Conservation (phyloP, 306 rosid species). For the Cucurbita moschata region DNA sequence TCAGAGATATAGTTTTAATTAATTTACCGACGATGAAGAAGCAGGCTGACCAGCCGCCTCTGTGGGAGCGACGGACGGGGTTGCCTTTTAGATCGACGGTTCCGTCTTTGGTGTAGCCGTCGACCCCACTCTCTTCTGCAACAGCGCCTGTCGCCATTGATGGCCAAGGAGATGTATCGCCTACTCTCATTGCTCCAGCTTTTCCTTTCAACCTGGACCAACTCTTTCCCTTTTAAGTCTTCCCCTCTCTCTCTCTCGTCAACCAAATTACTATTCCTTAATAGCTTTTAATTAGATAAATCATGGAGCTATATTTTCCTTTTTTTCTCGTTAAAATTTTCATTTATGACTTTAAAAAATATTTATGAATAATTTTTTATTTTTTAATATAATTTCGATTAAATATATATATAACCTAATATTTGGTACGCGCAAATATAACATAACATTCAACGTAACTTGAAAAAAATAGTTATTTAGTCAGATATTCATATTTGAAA, state of each 20-base stretch:
- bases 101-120: conserved; percentile 53
- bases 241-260: not conserved
- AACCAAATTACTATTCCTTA: not conserved
- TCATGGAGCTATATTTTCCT: not conserved
- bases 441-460: too few species aligned
- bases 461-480: too few species aligned
- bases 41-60: conserved; percentile 86
- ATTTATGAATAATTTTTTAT: too few species aligned
- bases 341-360: too few species aligned
- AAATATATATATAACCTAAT: too few species aligned
- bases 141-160: too few species aligned
- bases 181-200: not conserved
- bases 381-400: too few species aligned
- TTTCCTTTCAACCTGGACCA: not conserved
- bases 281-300: not conserved
- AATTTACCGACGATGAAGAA: conserved; percentile 38
- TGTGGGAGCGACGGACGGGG: conserved; percentile 50
- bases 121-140: conserved; percentile 13
- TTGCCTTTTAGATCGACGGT: conserved; percentile 67
- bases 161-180: not conserved
- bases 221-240: not conserved
- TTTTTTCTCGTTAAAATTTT: too few species aligned
- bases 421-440: too few species aligned
- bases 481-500: too few species aligned
- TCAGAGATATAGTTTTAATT: too few species aligned